Evolutionary conservation across 805 yeast genomes (phyloP), one percentile per base, ranked within the genome.

Genomic region (Saccharomycopsis malanga): DNA sequence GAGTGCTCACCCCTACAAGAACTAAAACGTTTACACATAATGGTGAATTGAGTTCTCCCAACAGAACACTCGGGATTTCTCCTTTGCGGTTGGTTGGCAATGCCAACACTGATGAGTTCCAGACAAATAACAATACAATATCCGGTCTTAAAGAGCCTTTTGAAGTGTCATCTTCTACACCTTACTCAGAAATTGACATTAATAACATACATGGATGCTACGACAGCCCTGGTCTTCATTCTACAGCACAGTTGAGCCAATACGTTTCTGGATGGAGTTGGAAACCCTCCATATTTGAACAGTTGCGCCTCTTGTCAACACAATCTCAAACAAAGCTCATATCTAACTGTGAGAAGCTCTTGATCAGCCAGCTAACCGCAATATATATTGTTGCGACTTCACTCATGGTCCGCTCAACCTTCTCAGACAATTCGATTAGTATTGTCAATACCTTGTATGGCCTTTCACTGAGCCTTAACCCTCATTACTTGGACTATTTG

Each of bases 331-430:
- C 42, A n/a, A 32, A 35, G 18, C 23, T 49, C 4, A 27, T 49
- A 12, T 34, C 49, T 5, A 32, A 20, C 18, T 27, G 47, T 18
- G 43, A 49, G 32, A 49, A 40, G 20, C 23, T 49, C 3, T 18
- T 49, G 25, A 42, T 49, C 18, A 9, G 48, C 15, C 38, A 41
- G 18, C 30, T 49, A 24, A 46, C 49, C 4, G 50, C 41, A 4
- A 35, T 34, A 3, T 49, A 49, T 27, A 39, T 49, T 18, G 46
- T 49, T 17, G 35, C 50, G 3, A 49, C 50, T 4, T 46, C 53
- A 4, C 30, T 49, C 22, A 46, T 49, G 50, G 22, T 49, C 4
- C 29, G 50, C 32, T 41, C 50, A n/a, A 42, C 42, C 15, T 42
- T 49, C 18, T 29, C 44, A 5, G 23, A 12, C 7, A 46, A 42